Evolutionary conservation across 345 rosid genomes (phyloP).

Genomic region (Boechera stricta): DNA sequence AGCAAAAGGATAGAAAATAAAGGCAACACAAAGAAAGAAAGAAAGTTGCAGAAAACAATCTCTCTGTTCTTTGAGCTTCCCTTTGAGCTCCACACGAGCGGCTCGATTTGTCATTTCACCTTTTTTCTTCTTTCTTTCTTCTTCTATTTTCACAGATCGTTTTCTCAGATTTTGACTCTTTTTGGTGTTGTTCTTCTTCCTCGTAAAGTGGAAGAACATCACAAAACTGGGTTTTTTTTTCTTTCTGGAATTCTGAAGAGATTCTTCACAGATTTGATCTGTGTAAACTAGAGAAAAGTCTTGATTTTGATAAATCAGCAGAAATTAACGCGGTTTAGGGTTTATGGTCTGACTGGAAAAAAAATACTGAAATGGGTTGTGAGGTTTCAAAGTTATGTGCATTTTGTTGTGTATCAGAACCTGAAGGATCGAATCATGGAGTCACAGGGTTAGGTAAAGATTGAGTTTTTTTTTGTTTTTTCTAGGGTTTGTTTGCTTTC

Average conservation of each 20-base stretch:
- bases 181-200: background rate
- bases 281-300: constrained; percentile 5
- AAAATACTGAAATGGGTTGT: constrained; percentile 51
- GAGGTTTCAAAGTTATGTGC: constrained; percentile 63
- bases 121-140: background rate
- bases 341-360: constrained; percentile 41
- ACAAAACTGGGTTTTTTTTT: constrained; percentile 16
- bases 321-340: constrained; percentile 25
- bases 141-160: constrained; percentile 1
- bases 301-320: constrained; percentile 23
- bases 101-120: constrained; percentile 33
- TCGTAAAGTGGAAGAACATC: constrained; percentile 21
- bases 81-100: constrained; percentile 42
- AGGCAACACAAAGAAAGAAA: background rate
- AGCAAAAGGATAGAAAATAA: constrained; percentile 11
- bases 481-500: background rate
- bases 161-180: constrained; percentile 34
- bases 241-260: background rate
- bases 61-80: constrained; percentile 35
- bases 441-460: constrained; percentile 60
- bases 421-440: constrained; percentile 64
- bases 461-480: background rate
- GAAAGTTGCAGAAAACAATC: constrained; percentile 22
- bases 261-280: constrained; percentile 29
- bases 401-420: constrained; percentile 71